Conservation (phyloP, 2,329 filamentous ascomycete species). For the Penicillium sp. region DNA sequence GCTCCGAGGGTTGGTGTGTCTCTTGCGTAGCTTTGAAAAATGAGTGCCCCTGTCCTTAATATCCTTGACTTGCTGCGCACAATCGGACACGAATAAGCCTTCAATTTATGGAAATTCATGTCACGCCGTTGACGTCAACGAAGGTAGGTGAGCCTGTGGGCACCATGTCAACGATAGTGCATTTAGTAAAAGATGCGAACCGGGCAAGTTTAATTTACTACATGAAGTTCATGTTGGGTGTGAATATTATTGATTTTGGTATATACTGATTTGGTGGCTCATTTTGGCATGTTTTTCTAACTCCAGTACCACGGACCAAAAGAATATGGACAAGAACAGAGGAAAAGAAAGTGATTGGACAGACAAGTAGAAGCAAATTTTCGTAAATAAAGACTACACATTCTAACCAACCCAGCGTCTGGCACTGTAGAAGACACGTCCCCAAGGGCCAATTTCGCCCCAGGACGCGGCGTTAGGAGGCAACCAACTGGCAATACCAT, state of each 20-base stretch:
- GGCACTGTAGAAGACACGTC: constrained; percentile 81
- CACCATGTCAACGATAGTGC: no score
- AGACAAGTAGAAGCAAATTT: neutral
- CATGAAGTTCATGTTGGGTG: neutral
- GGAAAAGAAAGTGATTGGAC: constrained; percentile 1
- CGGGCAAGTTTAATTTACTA: neutral
- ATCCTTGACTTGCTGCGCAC: constrained; percentile 50
- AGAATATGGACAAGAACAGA: constrained; percentile 16
- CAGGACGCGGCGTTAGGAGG: constrained; percentile 65
- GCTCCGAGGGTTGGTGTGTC: no score
- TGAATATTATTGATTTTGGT: constrained; percentile 13
- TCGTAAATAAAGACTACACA: constrained; percentile 3
- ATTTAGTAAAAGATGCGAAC: no score
- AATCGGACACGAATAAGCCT: constrained; percentile 75
- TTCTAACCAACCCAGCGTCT: constrained; percentile 76
- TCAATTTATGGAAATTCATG: constrained; percentile 64
- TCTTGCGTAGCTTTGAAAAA: constrained; percentile 37
- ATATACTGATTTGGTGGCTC: constrained; percentile 12
- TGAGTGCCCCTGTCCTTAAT: constrained; percentile 71
- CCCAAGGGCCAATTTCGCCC: constrained; percentile 83
- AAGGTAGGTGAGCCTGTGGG: no score
- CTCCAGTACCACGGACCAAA: constrained; percentile 12
- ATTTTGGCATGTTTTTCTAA: constrained; percentile 16
- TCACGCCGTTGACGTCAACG: constrained; percentile 67
- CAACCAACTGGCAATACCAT: constrained; percentile 73